phyloP scores from a whole-genome alignment of 306 rosid species.

The Comarum palustre region DNA sequence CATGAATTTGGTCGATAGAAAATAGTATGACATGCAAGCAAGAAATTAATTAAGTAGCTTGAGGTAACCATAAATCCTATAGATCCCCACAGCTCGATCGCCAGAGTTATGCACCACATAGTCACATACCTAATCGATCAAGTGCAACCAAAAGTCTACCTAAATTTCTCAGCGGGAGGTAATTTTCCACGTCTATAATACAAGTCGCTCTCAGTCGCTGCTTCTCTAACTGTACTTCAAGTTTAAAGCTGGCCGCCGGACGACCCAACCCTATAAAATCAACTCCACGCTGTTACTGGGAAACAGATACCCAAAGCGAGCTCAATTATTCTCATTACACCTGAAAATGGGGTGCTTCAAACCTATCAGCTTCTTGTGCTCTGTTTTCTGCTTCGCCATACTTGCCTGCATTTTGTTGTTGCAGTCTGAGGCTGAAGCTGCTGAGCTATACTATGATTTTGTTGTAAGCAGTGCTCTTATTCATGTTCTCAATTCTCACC shows the following conservation, averaged over 20 bases:
- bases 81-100: background rate
- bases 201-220: background rate
- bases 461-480: constrained; percentile 14
- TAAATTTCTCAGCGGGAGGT: background rate
- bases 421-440: constrained; percentile 1
- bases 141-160: background rate
- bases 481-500: background rate
- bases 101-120: background rate
- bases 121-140: background rate
- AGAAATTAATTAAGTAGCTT: background rate
- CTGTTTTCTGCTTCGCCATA: background rate
- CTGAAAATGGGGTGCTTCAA: constrained; percentile 6
- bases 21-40: background rate
- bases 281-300: background rate
- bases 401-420: background rate
- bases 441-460: constrained; percentile 2
- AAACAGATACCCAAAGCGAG: background rate
- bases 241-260: background rate
- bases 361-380: constrained; percentile 1
- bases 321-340: background rate
- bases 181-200: background rate
- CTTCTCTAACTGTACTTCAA: background rate
- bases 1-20: too few species aligned
- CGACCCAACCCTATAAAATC: background rate
- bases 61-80: background rate